Percentiles rank a stretch among this genome's conserved stretches.
Conservation (phyloP, 2,329 filamentous ascomycete species). For the Pestalotiopsis sp. region DNA sequence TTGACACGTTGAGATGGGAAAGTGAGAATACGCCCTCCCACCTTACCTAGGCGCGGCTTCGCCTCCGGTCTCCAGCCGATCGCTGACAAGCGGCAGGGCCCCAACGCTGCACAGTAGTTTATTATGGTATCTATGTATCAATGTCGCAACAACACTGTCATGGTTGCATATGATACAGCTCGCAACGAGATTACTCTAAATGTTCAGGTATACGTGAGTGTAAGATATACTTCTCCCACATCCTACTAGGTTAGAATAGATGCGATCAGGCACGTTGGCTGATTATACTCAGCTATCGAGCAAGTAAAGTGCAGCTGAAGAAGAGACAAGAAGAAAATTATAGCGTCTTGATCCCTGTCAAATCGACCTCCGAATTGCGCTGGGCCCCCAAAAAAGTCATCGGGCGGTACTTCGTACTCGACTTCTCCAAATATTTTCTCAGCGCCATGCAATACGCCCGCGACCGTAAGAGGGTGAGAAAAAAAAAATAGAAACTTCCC, state of each 20-base stretch:
- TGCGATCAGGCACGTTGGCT: too few species aligned
- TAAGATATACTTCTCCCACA: too few species aligned
- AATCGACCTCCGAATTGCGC: conserved; percentile 15
- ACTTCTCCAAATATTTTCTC: conserved; percentile 12
- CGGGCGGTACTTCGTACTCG: background rate
- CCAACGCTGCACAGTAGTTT: background rate
- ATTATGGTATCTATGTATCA: too few species aligned
- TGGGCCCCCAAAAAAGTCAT: conserved; percentile 9
- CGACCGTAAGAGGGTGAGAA: background rate
- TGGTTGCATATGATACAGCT: too few species aligned
- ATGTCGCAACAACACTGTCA: too few species aligned
- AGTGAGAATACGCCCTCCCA: background rate
- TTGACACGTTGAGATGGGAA: background rate
- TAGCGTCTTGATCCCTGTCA: conserved; percentile 5
- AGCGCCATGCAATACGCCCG: background rate
- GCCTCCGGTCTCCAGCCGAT: background rate
- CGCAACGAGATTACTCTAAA: too few species aligned
- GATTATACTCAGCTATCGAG: too few species aligned
- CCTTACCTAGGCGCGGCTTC: background rate
- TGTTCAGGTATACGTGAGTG: too few species aligned
- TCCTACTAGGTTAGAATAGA: too few species aligned
- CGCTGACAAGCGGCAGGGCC: background rate
- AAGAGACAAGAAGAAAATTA: background rate
- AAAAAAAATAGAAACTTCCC: too few species aligned
- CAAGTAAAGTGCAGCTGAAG: background rate